phyloP scores from a whole-genome alignment of 2,329 filamentous ascomycete species.

The Epichloe baconii region DNA sequence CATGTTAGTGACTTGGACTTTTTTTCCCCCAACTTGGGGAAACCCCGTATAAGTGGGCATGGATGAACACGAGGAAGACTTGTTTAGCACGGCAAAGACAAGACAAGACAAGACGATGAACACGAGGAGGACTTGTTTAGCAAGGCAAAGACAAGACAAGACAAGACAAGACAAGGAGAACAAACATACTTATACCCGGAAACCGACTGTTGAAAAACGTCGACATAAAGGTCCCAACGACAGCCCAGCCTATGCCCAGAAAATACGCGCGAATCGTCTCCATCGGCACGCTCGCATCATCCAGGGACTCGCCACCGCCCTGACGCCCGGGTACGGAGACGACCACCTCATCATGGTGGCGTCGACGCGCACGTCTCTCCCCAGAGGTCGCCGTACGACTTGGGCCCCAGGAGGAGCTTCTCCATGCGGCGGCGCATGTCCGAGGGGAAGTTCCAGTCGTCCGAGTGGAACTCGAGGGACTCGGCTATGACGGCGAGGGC shows the following conservation, averaged over 20 bases:
- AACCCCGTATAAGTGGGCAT: no score
- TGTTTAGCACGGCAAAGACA: no score
- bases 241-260: conserved; percentile 18
- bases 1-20: not conserved
- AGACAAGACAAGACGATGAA: no score
- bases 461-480: conserved; percentile 24
- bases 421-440: conserved; percentile 29
- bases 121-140: no score
- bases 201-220: conserved; percentile 29
- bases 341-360: conserved; percentile 27
- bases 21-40: no score
- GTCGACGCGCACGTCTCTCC: conserved; percentile 27
- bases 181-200: conserved; percentile 18
- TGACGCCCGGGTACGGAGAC: conserved; percentile 29
- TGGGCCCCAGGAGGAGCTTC: conserved; percentile 23
- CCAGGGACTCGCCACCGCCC: conserved; percentile 24
- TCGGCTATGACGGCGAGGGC: conserved; percentile 26
- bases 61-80: no score
- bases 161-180: fast-evolving
- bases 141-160: no score
- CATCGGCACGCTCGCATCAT: conserved; percentile 22
- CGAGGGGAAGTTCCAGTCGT: conserved; percentile 30
- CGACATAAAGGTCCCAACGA: conserved; percentile 19
- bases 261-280: conserved; percentile 31
- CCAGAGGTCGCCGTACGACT: conserved; percentile 25